Evolutionary conservation across 352 stramenopile genomes (phyloP).

Genomic region (Blastocystis sp.): DNA sequence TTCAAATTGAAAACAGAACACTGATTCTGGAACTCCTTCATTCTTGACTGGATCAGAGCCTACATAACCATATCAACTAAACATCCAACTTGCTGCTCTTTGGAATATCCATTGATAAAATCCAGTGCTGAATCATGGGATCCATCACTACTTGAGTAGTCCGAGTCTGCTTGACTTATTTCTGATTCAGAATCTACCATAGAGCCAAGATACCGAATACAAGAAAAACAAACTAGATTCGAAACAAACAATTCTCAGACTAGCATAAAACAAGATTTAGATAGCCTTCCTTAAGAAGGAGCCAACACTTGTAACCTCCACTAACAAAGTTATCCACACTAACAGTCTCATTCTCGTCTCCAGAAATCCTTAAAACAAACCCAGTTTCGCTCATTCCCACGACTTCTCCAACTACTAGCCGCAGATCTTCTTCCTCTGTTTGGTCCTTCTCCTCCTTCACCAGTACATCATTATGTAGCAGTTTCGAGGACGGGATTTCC

Average conservation of each 20-base stretch:
- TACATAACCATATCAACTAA: background rate
- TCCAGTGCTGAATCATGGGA: background rate
- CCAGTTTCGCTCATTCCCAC: slow-evolving; percentile 55
- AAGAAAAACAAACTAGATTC: background rate
- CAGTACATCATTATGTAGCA: background rate
- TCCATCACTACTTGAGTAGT: background rate
- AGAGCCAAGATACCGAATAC: background rate
- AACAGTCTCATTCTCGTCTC: slow-evolving; percentile 11
- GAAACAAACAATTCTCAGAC: background rate
- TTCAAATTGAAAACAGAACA: slow-evolving; percentile 44
- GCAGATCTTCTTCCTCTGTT: background rate
- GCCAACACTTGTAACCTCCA: slow-evolving; percentile 39
- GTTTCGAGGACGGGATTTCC: background rate
- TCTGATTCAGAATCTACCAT: background rate
- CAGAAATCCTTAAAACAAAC: slow-evolving; percentile 11
- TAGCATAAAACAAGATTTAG: slow-evolving; percentile 18
- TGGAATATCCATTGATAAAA: background rate
- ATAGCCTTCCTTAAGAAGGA: slow-evolving; percentile 51
- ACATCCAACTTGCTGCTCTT: background rate
- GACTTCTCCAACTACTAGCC: slow-evolving; percentile 8
- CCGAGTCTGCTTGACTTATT: background rate
- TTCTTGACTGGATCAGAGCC: slow-evolving; percentile 7
- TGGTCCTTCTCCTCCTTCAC: background rate
- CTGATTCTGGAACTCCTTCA: slow-evolving; percentile 5
- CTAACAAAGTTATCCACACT: slow-evolving; percentile 15